Base-by-base conservation (phyloP, 176 grass and related monocot species). In the Rhynchospora pubera region DNA sequence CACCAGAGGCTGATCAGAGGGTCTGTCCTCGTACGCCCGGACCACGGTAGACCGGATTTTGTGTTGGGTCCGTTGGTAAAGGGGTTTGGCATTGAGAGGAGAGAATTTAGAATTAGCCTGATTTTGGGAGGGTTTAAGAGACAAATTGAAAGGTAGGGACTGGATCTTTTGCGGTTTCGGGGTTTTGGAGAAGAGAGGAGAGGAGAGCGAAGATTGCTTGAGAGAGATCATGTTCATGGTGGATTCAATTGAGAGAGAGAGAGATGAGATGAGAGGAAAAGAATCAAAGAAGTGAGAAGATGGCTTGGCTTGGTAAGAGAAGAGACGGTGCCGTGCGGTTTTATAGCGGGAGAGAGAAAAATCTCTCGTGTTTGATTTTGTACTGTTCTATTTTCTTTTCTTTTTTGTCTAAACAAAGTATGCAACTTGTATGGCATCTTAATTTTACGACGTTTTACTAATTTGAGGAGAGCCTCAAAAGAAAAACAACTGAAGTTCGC, bases 61-160 rank as follows among this genome's bases (percentile, higher is more conserved):
- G 51, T 84, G 79, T 3, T 75, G 43, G 21, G 78, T 57, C 57
- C 91, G 91, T 0, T 83, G 79, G 89, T 93, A 93, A 44, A 93
- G 83, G 0, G 89, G 89, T 0, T 89, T 84, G 4, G 86, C 78
- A 78, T 74, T n/a, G 51, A 85, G 65, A 81, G 51, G 70, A 91
- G 75, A 61, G 83, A 88, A 58, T 84, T 52, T 3, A 83, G 68
- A 5, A 2, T 0, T 26, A 1, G 19, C 62, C 39, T 77, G 16
- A 59, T 61, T 64, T 62, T 66, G 52, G 39, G 82, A 58, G 42
- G 59, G 68, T 50, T 85, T 82, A 15, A 85, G 59, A 85, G 89
- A 72, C 22, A 91, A 82, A 86, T 79, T 89, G 75, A 86, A 46
- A 2, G 85, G 83, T 84, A 48, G 26, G 51, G 42, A 82, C 24